Base-by-base conservation (phyloP, 495 filamentous ascomycete genomes). In the Aspergillus nanangensis region DNA sequence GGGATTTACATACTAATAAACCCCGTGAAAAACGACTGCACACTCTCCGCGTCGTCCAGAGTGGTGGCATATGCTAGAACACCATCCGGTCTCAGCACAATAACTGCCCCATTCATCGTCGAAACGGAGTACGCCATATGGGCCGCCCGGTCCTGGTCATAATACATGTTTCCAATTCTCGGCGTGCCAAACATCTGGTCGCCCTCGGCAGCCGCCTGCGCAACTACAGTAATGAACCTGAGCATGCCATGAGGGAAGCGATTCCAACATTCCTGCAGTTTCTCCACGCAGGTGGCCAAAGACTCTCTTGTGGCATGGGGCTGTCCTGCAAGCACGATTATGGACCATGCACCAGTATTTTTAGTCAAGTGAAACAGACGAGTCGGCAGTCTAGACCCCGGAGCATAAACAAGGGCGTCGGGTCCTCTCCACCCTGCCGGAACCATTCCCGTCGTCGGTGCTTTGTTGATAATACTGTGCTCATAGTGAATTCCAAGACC, bases 401-500 rank as follows among this genome's bases (percentile, higher is more conserved):
- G 47, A 8, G 38, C 29, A 18, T 49, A 43, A 9, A 49, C 31
- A 13, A 43, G 24, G 5, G 39, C 39, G 23, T 49, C 47, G n/a
- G 47, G 47, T 1, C 15, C 47, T 43, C 47, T 49, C 39, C 47
- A 44, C 4, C 47, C 47, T 0, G 39, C 39, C 10, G 47, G 29
- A 5, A 44, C 8, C 47, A 49, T 49, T 3, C 39, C 39, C 3
- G 47, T 38, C 9, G 32, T 31, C 2, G 39, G 19, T 2, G 47
- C n/a, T 42, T 29, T 43, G 19, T 38, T 49, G 32, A 44, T 44
- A 13, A 49, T 34, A 17, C 23, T 49, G 5, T 49, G 10, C 9
- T 44, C 23, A 27, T 48, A 42, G 46, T 41, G 38, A 18, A 48
- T 41, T 7, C 46, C 46, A 4, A 48, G 38, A 0, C 46, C 46